Evolutionary conservation across 106 monocot genomes (phyloP), one percentile per base, ranked within the genome.

Genomic region (Platanthera guangdongensis): DNA sequence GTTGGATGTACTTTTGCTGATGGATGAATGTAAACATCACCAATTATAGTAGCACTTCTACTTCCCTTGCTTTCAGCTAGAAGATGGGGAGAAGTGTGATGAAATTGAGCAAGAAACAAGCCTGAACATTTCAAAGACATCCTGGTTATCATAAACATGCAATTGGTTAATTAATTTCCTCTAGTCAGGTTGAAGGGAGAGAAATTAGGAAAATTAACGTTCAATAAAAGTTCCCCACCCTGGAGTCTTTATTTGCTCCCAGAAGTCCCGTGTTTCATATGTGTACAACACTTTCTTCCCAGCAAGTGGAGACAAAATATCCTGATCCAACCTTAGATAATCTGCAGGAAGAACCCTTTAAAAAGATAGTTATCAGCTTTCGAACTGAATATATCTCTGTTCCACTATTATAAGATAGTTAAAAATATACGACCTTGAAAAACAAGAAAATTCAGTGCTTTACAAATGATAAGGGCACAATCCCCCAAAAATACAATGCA

Each of bases 171-270:
- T 14, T 30, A 65, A 12, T 65, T 19, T 11, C 65, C 0, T 30
- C 4, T 65, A 65, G 25, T 82, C 25, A 77, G 52, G 48, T 64
- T 57, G 39, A 7, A 28, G 28, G 8, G 22, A 22, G 25, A 47
- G 50, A 52, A 25, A 64, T 45, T 45, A 63, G 45, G 76, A 72
- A 48, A 18, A 48, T 16, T 28, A 67, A 3, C 50, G 21, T 15
- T 1, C 39, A 59, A n/a, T 14, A n/a, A 78, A 47, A 12, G 6
- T 45, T 80, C 60, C 68, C 54, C 51, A 97, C 97, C 89, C 97
- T 72, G 97, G 97, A 51, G 97, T 93, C 74, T 97, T 97, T 46
- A 97, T 97, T 75, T 97, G 97, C 77, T 97, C 97, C 94, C 94
- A 97, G 18, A 97, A 97, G 65, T 91, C 97, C 47, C 79, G 80